Evolutionary conservation across 352 stramenopile genomes (phyloP).

Genomic region (Phytophthora pini): DNA sequence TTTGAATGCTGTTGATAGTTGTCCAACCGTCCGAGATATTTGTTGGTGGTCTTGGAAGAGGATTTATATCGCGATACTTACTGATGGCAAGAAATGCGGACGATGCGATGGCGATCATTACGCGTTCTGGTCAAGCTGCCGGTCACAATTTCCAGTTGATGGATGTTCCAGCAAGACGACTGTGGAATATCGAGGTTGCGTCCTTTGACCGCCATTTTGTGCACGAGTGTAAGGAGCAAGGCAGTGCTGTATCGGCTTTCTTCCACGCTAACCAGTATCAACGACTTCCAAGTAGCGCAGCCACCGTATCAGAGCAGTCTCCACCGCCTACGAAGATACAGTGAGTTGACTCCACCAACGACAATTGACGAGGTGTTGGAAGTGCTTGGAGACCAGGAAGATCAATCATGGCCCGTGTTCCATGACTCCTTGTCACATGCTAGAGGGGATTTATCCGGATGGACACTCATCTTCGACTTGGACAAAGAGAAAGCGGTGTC

Average conservation of each 20-base stretch:
- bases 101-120: constrained; percentile 67
- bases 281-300: constrained; percentile 59
- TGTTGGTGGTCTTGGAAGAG: constrained; percentile 63
- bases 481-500: constrained; percentile 46
- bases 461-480: constrained; percentile 78
- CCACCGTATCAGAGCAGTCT: constrained; percentile 73
- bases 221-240: constrained; percentile 41
- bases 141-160: constrained; percentile 86
- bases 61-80: constrained; percentile 76
- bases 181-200: constrained; percentile 78
- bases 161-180: constrained; percentile 47
- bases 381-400: constrained; percentile 72
- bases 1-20: constrained; percentile 39
- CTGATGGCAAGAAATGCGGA: constrained; percentile 45
- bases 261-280: constrained; percentile 86
- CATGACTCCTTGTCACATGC: constrained; percentile 68
- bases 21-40: constrained; percentile 70
- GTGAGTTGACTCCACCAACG: constrained; percentile 44
- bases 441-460: constrained; percentile 67
- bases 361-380: constrained; percentile 53
- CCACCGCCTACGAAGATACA: constrained; percentile 69
- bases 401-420: constrained; percentile 66
- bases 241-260: constrained; percentile 40
- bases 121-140: constrained; percentile 51
- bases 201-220: constrained; percentile 61